Percentiles rank a stretch among this genome's conserved stretches.
These are phyloP conservation scores for Lithospermum erythrorhizon DNA, from an alignment of 257 asterid genomes.

Conservation along the genomic window DNA sequence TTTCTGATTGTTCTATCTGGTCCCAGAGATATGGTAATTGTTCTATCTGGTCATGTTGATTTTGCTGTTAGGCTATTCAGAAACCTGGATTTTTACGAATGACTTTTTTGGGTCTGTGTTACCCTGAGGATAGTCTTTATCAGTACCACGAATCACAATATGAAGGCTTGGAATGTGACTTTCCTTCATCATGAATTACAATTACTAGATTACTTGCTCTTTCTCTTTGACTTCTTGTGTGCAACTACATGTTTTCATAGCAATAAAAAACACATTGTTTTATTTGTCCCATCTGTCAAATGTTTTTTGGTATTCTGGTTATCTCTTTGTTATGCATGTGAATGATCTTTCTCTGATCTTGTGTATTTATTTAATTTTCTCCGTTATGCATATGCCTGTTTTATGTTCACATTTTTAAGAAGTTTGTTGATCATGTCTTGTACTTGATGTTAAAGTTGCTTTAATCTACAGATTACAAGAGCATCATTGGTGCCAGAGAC, in stretches of 20 bases:
- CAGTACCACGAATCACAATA: neutral
- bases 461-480: conserved; percentile 64
- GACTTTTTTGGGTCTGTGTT: neutral
- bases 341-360: no score
- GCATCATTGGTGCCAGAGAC: conserved; percentile 83
- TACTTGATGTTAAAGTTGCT: neutral
- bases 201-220: neutral
- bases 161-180: neutral
- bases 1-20: neutral
- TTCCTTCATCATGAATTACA: neutral
- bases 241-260: no score
- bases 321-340: neutral
- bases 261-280: no score
- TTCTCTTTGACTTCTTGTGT: neutral
- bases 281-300: neutral
- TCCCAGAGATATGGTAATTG: neutral
- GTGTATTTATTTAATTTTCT: neutral
- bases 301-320: no score
- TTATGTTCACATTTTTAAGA: neutral
- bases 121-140: neutral
- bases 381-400: neutral
- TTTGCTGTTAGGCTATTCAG: no score
- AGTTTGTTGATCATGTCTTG: neutral
- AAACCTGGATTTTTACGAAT: neutral
- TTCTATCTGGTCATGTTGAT: no score